phyloP scores from a whole-genome alignment of 257 asterid species.

The Nicotiana sylvestris region DNA sequence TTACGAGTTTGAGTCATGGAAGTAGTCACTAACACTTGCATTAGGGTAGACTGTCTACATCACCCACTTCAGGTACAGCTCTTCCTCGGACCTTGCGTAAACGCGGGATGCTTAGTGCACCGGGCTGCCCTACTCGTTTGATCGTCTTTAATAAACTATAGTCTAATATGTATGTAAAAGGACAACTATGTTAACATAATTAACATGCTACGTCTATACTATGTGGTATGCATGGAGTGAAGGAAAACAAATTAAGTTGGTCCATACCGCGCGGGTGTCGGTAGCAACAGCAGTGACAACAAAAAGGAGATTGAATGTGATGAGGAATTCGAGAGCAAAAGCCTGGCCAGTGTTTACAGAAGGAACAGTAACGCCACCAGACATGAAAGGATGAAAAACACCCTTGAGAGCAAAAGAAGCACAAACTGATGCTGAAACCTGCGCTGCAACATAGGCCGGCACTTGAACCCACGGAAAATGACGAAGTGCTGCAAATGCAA shows the following conservation, averaged over 20 bases:
- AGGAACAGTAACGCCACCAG: constrained; percentile 85
- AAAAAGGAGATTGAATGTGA: constrained; percentile 70
- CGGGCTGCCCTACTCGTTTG: background rate
- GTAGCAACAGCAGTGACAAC: constrained; percentile 95
- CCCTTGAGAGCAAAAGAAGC: constrained; percentile 90
- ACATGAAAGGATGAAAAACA: constrained; percentile 65
- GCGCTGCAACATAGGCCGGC: constrained; percentile 79
- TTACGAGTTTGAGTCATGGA: too few species aligned
- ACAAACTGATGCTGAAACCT: constrained; percentile 82
- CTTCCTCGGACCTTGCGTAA: too few species aligned
- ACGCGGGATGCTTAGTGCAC: too few species aligned
- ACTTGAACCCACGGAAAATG: constrained; percentile 93
- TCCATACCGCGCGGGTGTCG: constrained; percentile 75
- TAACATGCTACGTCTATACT: background rate
- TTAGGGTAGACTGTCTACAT: too few species aligned
- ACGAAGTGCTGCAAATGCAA: constrained; percentile 84
- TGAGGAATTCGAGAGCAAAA: constrained; percentile 83
- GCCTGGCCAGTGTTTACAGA: constrained; percentile 72
- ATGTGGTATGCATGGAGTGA: background rate
- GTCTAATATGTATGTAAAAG: background rate
- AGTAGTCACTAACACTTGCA: too few species aligned
- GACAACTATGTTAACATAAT: background rate
- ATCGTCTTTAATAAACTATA: background rate
- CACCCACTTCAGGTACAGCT: too few species aligned
- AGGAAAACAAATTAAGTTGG: background rate